Conservation (phyloP, 352 stramenopile species). For the Phytophthora gonapodyides region DNA sequence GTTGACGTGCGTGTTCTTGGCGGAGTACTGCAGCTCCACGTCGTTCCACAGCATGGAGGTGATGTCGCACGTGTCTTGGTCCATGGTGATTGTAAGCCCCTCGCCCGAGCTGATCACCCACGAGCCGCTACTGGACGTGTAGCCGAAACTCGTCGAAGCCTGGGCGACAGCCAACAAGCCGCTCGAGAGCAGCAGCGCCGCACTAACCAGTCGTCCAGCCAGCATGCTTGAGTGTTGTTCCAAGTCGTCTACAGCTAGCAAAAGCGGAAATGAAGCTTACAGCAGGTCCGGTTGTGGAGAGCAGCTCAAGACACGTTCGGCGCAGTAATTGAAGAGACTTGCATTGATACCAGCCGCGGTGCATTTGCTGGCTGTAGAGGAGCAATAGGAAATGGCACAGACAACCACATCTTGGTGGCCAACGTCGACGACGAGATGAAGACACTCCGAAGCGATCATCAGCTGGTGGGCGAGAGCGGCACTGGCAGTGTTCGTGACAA, state of each 20-base stretch:
- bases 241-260: background rate
- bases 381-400: background rate
- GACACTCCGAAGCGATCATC: constrained; percentile 20
- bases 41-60: constrained; percentile 44
- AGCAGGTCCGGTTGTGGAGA: constrained; percentile 10
- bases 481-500: background rate
- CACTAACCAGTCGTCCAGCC: constrained; percentile 5
- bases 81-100: constrained; percentile 43
- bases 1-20: constrained; percentile 52
- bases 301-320: too few species aligned
- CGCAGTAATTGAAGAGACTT: background rate
- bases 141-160: constrained; percentile 37
- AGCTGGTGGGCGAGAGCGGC: constrained; percentile 12
- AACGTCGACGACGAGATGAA: constrained; percentile 4
- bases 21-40: constrained; percentile 46
- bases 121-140: constrained; percentile 26
- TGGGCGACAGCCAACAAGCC: background rate
- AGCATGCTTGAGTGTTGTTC: constrained; percentile 6
- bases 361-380: constrained; percentile 23
- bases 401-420: constrained; percentile 2
- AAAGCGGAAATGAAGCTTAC: constrained; percentile 21
- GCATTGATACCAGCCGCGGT: constrained; percentile 18
- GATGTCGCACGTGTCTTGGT: constrained; percentile 49
- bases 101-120: constrained; percentile 42
- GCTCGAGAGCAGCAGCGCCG: constrained; percentile 4